Evolutionary conservation across 768 basidiomycete genomes (phyloP).

Genomic region (Mycena latifolia): DNA sequence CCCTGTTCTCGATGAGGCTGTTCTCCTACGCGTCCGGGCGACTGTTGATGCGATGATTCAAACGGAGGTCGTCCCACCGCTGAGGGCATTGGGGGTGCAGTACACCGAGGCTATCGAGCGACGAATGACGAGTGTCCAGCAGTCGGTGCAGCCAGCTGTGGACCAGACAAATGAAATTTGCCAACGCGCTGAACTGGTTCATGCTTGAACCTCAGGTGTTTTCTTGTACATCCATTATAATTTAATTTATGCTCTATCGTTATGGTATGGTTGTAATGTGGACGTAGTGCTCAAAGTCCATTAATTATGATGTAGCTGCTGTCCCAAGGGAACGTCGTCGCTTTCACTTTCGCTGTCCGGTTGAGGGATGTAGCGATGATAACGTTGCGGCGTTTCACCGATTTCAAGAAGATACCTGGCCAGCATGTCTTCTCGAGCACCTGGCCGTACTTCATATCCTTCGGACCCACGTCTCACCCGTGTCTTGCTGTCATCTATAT

Average conservation of each 20-base stretch:
- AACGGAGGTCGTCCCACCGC: slow-evolving; percentile 26
- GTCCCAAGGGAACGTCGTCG: slow-evolving; percentile 43
- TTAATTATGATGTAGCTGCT: slow-evolving; percentile 11
- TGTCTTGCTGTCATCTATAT: slow-evolving; percentile 33
- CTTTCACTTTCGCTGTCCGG: slow-evolving; percentile 60
- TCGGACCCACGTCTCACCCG: slow-evolving; percentile 81
- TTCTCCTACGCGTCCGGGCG: slow-evolving; percentile 1
- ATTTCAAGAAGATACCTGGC: slow-evolving; percentile 65
- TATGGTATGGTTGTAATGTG: no score
- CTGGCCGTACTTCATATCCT: slow-evolving; percentile 79
- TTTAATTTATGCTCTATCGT: neutral
- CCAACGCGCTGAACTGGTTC: slow-evolving; percentile 33
- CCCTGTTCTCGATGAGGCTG: slow-evolving; percentile 17
- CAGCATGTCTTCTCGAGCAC: slow-evolving; percentile 75
- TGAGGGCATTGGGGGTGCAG: neutral
- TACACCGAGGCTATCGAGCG: slow-evolving; percentile 20
- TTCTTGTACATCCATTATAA: neutral
- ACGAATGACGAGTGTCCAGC: slow-evolving; percentile 43
- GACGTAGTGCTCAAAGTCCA: neutral
- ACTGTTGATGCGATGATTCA: slow-evolving; percentile 22
- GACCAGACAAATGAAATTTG: slow-evolving; percentile 46
- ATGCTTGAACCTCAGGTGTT: neutral
- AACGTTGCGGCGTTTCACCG: slow-evolving; percentile 69
- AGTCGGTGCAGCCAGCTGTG: slow-evolving; percentile 46
- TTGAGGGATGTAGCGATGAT: slow-evolving; percentile 77